Percentiles rank a stretch among this genome's conserved stretches.
Evolutionary conservation across 2,329 filamentous ascomycete species (phyloP).

Genomic region (Talaromyces pinophilus): DNA sequence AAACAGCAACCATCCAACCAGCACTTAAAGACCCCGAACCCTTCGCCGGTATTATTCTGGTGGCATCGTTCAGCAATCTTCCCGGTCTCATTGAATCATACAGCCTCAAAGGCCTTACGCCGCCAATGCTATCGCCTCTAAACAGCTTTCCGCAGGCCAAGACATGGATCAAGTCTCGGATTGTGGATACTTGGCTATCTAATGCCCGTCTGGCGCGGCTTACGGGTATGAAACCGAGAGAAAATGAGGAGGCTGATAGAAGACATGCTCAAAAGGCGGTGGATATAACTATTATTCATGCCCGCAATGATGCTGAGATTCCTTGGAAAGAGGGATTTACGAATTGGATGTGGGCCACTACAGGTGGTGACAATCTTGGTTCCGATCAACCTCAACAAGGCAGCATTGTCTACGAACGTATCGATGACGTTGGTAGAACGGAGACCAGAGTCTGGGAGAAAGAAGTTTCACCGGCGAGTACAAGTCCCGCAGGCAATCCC

Average conservation of each 20-base stretch:
- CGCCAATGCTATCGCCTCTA: conserved; percentile 73
- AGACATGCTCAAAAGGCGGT: conserved; percentile 55
- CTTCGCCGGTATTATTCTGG: conserved; percentile 77
- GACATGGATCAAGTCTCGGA: conserved; percentile 59
- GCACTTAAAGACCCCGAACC: conserved; percentile 53
- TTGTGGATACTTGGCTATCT: conserved; percentile 83
- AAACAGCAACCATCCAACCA: conserved; percentile 39
- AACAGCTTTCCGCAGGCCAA: conserved; percentile 65
- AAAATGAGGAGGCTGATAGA: conserved; percentile 52
- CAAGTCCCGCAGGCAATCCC: not conserved
- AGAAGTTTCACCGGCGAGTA: conserved; percentile 16
- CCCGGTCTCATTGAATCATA: conserved; percentile 74
- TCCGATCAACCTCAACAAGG: conserved; percentile 27
- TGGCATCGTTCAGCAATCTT: conserved; percentile 76
- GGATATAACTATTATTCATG: conserved; percentile 74
- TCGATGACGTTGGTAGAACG: conserved; percentile 33
- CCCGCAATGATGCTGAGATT: conserved; percentile 79
- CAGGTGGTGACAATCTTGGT: conserved; percentile 23
- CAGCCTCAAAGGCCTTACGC: conserved; percentile 73
- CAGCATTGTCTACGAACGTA: conserved; percentile 32
- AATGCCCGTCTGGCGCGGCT: conserved; percentile 60
- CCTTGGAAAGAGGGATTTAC: conserved; percentile 58
- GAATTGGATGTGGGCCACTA: conserved; percentile 44
- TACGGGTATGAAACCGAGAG: conserved; percentile 35
- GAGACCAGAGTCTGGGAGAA: conserved; percentile 45